These are phyloP conservation scores for Furcasterigmium sp. DNA, from an alignment of 2,329 filamentous ascomycete species.

Conservation along the genomic window DNA sequence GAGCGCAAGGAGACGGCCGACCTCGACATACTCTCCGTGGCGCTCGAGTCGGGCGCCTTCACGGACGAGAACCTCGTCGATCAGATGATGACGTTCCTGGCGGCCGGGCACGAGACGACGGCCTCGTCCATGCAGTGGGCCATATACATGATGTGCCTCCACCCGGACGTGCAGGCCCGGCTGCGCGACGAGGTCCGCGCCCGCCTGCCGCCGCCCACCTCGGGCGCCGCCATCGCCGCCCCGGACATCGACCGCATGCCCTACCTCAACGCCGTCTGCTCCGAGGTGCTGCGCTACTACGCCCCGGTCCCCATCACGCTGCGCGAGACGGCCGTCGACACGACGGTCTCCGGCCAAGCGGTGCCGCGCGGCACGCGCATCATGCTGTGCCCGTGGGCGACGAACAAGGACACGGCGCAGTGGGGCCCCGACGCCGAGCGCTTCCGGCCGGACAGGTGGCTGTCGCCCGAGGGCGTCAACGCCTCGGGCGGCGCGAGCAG, in stretches of 20 bases:
- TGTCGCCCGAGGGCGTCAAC: slow-evolving; percentile 37
- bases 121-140: slow-evolving; percentile 73
- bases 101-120: slow-evolving; percentile 77
- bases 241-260: slow-evolving; percentile 66
- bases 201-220: slow-evolving; percentile 45
- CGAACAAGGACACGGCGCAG: slow-evolving; percentile 62
- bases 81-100: slow-evolving; percentile 87
- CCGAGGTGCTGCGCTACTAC: slow-evolving; percentile 70
- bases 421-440: slow-evolving; percentile 73
- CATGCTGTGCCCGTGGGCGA: slow-evolving; percentile 58
- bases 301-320: slow-evolving; percentile 67
- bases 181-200: slow-evolving; percentile 65
- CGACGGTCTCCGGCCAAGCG: slow-evolving; percentile 56
- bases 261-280: slow-evolving; percentile 75
- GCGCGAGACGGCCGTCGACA: slow-evolving; percentile 60
- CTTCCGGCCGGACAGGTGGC: slow-evolving; percentile 79
- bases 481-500: slow-evolving; percentile 67
- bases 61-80: slow-evolving; percentile 76
- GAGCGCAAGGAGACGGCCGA: slow-evolving; percentile 43
- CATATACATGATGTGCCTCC: slow-evolving; percentile 60
- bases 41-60: slow-evolving; percentile 70
- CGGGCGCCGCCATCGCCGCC: slow-evolving; percentile 36
- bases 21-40: slow-evolving; percentile 75
- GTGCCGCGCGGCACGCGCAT: slow-evolving; percentile 69
- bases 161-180: slow-evolving; percentile 59